Conservation (phyloP, 1,284 basidiomycete species). For the Pseudozyma pruni region DNA sequence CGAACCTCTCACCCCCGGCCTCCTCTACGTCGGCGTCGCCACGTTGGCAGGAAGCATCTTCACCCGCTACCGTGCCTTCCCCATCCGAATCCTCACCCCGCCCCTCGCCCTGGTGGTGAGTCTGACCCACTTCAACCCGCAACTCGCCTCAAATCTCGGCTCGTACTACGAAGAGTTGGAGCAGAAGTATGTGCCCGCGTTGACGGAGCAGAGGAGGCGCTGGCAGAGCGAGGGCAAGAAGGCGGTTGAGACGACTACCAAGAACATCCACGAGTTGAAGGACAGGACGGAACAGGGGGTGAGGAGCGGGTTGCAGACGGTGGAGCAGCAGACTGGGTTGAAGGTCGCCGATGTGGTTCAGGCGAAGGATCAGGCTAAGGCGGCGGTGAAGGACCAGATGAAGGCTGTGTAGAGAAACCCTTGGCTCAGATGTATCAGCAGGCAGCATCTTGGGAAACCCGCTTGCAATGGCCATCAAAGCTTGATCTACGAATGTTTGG, state of each 20-base stretch:
- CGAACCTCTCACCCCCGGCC: constrained; percentile 83
- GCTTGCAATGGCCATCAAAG: constrained; percentile 6
- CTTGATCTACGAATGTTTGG: too few relatives aligned
- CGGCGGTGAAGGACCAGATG: constrained; percentile 36
- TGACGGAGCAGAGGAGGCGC: constrained; percentile 45
- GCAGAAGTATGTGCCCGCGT: constrained; percentile 33
- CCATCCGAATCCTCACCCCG: constrained; percentile 64
- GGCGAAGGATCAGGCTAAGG: constrained; percentile 13
- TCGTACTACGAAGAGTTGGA: constrained; percentile 59
- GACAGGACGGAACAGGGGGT: constrained; percentile 39
- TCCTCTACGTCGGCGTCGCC: constrained; percentile 78
- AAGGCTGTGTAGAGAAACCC: constrained; percentile 47
- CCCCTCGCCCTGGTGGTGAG: constrained; percentile 57
- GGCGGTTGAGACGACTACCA: constrained; percentile 20
- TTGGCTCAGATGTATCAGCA: not conserved
- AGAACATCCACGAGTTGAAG: constrained; percentile 31
- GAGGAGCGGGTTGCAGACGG: constrained; percentile 38
- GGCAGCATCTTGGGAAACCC: too few relatives aligned
- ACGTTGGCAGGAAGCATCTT: constrained; percentile 87
- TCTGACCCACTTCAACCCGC: constrained; percentile 65
- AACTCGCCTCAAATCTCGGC: constrained; percentile 56
- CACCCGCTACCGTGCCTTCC: constrained; percentile 76
- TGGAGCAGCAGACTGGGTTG: constrained; percentile 59
- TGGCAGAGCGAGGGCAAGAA: constrained; percentile 9
- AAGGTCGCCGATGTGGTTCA: constrained; percentile 44